Percentiles rank a stretch among this genome's conserved stretches.
Evolutionary conservation across 176 grass and related monocot genomes (phyloP).

Genomic region (Raddia distichophylla): DNA sequence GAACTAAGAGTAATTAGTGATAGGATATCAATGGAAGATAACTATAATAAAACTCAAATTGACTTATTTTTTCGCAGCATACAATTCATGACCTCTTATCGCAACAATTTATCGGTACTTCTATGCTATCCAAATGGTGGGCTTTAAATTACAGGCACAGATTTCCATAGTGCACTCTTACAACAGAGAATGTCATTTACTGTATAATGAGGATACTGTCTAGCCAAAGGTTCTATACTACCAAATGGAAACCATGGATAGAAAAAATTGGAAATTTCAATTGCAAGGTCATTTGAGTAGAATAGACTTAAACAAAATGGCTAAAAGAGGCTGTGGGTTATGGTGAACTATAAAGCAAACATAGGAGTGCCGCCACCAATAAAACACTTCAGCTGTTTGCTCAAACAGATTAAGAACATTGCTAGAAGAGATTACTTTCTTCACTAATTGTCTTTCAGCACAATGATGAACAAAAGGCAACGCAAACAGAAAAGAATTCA

Average conservation of each 20-base stretch:
- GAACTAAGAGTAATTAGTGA: constrained; percentile 11
- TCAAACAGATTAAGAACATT: constrained; percentile 16
- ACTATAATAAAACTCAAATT: not conserved
- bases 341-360: constrained; percentile 1
- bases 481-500: not conserved
- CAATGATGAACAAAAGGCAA: not conserved
- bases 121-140: not conserved
- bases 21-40: constrained; percentile 5
- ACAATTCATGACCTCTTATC: not conserved
- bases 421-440: not conserved
- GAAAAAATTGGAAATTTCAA: constrained; percentile 2
- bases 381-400: constrained; percentile 3
- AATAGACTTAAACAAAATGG: not conserved
- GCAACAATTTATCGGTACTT: constrained; percentile 5
- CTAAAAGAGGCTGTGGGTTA: not conserved
- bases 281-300: constrained; percentile 6
- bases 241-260: not conserved
- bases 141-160: not conserved
- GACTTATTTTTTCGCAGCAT: not conserved
- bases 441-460: constrained; percentile 20
- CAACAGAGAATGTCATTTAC: constrained; percentile 21
- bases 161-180: constrained; percentile 17
- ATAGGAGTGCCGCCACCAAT: constrained; percentile 2
- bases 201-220: not conserved
- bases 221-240: constrained; percentile 12